Evolutionary conservation across 345 rosid species (phyloP).

Genomic region (Salix exigua): DNA sequence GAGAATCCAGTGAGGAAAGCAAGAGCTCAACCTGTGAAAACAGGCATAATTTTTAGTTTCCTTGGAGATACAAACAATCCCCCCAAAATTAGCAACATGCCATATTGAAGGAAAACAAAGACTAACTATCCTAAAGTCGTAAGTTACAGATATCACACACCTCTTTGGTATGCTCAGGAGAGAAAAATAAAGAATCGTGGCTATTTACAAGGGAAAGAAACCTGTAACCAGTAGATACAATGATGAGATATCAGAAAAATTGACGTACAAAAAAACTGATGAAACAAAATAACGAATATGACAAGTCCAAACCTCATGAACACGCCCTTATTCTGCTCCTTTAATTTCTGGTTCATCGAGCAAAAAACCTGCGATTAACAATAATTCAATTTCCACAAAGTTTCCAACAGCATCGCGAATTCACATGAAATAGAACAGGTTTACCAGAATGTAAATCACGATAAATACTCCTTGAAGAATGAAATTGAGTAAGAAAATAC

Average conservation of each 20-base stretch:
- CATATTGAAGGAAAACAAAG: not conserved
- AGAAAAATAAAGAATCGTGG: slow-evolving; percentile 45
- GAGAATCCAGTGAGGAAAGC: slow-evolving; percentile 32
- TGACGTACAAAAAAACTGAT: not conserved
- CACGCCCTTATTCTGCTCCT: slow-evolving; percentile 50
- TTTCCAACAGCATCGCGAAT: slow-evolving; percentile 2
- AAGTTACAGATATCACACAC: slow-evolving; percentile 31
- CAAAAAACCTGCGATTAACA: slow-evolving; percentile 56
- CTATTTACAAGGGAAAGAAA: slow-evolving; percentile 49
- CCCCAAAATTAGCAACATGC: not conserved
- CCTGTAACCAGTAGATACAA: slow-evolving; percentile 42
- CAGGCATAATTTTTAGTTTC: slow-evolving; percentile 13
- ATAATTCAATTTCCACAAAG: not conserved
- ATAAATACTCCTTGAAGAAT: not conserved
- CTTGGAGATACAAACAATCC: slow-evolving; percentile 15
- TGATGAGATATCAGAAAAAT: slow-evolving; percentile 6
- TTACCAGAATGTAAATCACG: not conserved
- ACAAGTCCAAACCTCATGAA: slow-evolving; percentile 51
- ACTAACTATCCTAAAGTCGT: not conserved
- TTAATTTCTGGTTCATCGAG: slow-evolving; percentile 42
- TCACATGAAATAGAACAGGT: not conserved
- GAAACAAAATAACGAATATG: not conserved
- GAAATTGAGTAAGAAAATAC: not conserved
- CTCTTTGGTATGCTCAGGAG: slow-evolving; percentile 57
- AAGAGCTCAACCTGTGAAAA: slow-evolving; percentile 57